These are phyloP conservation scores for Kluyveromyces nonfermentans DNA, from an alignment of 805 yeast genomes.

Conservation along the genomic window DNA sequence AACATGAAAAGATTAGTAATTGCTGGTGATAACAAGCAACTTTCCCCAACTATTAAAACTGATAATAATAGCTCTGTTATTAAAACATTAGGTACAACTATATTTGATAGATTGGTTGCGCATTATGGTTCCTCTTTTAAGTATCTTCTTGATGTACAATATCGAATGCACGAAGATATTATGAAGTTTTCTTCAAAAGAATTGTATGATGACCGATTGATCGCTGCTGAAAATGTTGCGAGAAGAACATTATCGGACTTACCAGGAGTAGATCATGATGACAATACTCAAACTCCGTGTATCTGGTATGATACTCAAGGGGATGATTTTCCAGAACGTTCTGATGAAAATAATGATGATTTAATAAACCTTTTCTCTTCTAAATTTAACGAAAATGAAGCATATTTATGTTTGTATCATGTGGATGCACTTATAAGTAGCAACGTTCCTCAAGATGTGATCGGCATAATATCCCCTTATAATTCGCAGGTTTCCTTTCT, in stretches of 20 bases:
- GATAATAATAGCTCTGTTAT: slow-evolving; percentile 34
- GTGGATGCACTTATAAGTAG: slow-evolving; percentile 38
- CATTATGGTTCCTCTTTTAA: slow-evolving; percentile 39
- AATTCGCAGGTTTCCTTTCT: slow-evolving; percentile 72
- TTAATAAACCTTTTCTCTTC: slow-evolving; percentile 34
- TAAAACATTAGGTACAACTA: slow-evolving; percentile 46
- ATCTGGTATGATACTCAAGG: slow-evolving; percentile 94
- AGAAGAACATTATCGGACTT: slow-evolving; percentile 46
- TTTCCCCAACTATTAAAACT: slow-evolving; percentile 83
- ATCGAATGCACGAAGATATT: slow-evolving; percentile 73
- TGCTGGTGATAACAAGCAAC: slow-evolving; percentile 90
- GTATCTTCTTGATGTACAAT: slow-evolving; percentile 64
- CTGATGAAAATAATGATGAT: slow-evolving; percentile 27
- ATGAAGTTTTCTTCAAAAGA: slow-evolving; percentile 68
- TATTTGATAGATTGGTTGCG: slow-evolving; percentile 70
- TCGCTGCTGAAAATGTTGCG: slow-evolving; percentile 53
- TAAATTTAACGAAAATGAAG: slow-evolving; percentile 72
- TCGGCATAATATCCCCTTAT: slow-evolving; percentile 88
- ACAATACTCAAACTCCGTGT: slow-evolving; percentile 46
- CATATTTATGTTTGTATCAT: slow-evolving; percentile 49
- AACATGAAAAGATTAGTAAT: slow-evolving; percentile 49
- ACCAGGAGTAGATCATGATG: slow-evolving; percentile 38
- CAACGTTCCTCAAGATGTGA: slow-evolving; percentile 46
- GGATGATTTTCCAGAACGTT: slow-evolving; percentile 64
- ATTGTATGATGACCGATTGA: slow-evolving; percentile 53